These are phyloP conservation scores for Mrakia hoshinonis DNA, from an alignment of 768 basidiomycete genomes.

Conservation along the genomic window DNA sequence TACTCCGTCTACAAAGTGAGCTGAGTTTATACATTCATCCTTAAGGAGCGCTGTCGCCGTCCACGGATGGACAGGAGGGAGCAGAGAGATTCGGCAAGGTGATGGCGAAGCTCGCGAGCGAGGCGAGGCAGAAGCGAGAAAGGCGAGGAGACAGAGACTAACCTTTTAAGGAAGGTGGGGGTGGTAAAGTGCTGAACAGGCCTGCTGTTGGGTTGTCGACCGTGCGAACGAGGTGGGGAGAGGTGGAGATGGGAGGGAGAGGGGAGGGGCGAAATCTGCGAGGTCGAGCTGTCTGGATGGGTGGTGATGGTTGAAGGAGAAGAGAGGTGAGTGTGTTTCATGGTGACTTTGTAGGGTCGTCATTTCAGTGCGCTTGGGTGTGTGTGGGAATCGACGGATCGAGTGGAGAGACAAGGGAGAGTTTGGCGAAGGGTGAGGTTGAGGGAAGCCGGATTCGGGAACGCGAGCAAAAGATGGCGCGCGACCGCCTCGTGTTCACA, in stretches of 20 bases:
- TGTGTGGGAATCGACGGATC: too few relatives aligned
- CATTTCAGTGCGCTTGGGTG: background rate
- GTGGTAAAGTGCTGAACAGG: background rate
- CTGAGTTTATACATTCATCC: constrained; percentile 1
- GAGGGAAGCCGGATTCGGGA: too few relatives aligned
- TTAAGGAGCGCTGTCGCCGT: background rate
- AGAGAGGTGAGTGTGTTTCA: background rate
- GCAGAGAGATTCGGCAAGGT: background rate
- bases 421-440: too few relatives aligned
- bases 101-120: too few relatives aligned
- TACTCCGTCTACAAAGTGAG: background rate
- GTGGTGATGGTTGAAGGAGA: background rate
- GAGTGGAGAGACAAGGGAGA: too few relatives aligned
- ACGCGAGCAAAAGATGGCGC: too few relatives aligned
- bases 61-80: background rate
- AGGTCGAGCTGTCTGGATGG: background rate
- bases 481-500: too few relatives aligned
- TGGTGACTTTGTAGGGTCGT: background rate
- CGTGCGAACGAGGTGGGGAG: background rate
- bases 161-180: background rate
- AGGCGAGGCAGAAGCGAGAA: background rate
- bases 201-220: constrained; percentile 7
- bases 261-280: background rate
- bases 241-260: background rate
- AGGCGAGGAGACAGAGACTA: background rate